Evolutionary conservation across 2,329 filamentous ascomycete species (phyloP), one percentile per base, ranked within the genome.

Genomic region (Aspergillus caelatus): DNA sequence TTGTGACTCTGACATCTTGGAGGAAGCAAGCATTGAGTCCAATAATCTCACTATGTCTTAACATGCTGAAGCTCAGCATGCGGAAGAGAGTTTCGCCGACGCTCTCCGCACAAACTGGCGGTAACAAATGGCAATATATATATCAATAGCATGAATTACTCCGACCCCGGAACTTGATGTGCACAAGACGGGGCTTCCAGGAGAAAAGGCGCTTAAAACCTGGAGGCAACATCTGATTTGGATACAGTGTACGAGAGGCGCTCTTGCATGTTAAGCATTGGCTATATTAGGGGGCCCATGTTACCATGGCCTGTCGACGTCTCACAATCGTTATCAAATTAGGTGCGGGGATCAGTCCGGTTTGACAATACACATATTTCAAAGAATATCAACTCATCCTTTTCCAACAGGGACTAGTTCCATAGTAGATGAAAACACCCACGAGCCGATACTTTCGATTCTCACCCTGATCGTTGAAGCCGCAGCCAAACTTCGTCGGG

Each of bases 341-440:
- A 64, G 77, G 77, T 79, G 72, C 72, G 74, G 70, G 69, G 70
- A 68, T 62, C 65, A 67, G 58, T 55, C 62, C 45, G 11, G 21
- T 48, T 50, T 68, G 57, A 57, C 36, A 62, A 23, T 45, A 55
- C 16, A 57, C 43, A n/a, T 43, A 43, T 34, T 41, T n/a, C 14
- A 54, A 48, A 55, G 59, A 57, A 30, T 62, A 64, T 64, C 71
- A 63, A 74, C 63, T 53, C 46, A 34, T 60, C 9, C n/a, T 56
- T 67, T 62, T 67, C 46, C 57, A 63, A 65, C 70, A 99, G 95
- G 95, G 72, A 98, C 95, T 54, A 97, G 93, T 79, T 98, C 95
- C n/a, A 98, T 99, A 70, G 94, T 99, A 68, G 93, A 98, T 80
- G 95, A 99, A 78, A 91, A 89, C 75, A 96, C 92, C 26, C 95